Base-by-base conservation (phyloP, 129 eudicot species). In the Flaveria robusta region DNA sequence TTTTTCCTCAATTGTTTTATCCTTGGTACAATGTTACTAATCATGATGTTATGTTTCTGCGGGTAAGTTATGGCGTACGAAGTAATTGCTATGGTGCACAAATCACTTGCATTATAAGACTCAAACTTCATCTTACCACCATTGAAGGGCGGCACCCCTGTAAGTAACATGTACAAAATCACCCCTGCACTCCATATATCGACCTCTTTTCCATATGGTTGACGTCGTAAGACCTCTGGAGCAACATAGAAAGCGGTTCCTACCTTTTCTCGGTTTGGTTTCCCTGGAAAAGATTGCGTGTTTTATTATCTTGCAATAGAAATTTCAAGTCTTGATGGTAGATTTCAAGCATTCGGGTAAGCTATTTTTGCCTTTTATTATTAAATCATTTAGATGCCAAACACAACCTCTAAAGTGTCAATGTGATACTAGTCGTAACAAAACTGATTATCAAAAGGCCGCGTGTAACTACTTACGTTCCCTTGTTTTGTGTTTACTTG, bases 161-260 rank as follows among this genome's bases (percentile, higher is more conserved):
- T 89, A 74, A 92, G 96, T 77, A 92, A 83, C 82, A 92, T 89
- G 78, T 87, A 92, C 59, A 92, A 71, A 82, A 92, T 92, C 77
- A 92, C 96, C 74, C 97, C 97, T 60, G 97, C 96, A 74, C 97
- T 92, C 91, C 96, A 92, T 54, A 92, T 78, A 77, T 92, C 96
- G 1, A 81, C 77, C 74, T 92, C 88, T 74, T 89, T 84, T 49
- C 96, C 97, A 68, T 92, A 92, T 83, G 50, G 43, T 74, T 72
- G 79, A 43, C 93, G 96, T 19, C 72, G 77, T 43, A 92, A 76
- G 31, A 92, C 96, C 75, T 92, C 96, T 5, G 96, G 96, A 67
- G 97, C 97, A 58, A 92, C 96, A 64, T 89, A 92, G 71, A 89
- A 92, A 42, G 97, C 93, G 14, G 96, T 92, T n/a, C 97, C 96